Evolutionary conservation across 202 grass and related monocot species (phyloP).

Genomic region (Hordeum pubiflorum): DNA sequence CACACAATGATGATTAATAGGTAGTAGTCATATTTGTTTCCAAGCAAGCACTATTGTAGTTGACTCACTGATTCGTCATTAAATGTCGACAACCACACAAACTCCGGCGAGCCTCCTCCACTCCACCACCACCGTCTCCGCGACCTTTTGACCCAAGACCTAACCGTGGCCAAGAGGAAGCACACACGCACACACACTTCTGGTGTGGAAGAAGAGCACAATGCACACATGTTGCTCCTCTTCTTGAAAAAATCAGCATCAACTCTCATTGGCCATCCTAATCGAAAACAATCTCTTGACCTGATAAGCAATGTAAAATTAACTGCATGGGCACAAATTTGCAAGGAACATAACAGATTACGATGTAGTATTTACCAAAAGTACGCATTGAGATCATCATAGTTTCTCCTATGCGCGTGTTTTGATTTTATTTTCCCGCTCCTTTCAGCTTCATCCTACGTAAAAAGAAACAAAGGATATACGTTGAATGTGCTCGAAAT

Average conservation of each 20-base stretch:
- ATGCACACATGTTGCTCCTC: too few species aligned
- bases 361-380: conserved; percentile 52
- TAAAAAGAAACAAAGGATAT: conserved; percentile 4
- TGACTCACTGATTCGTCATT: too few species aligned
- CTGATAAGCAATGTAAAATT: conserved; percentile 33
- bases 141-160: too few species aligned
- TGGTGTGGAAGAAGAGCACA: too few species aligned
- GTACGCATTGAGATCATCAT: conserved; percentile 87
- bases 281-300: conserved; percentile 73
- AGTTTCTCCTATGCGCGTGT: conserved; percentile 92
- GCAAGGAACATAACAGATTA: conserved; percentile 5
- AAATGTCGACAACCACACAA: too few species aligned
- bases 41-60: too few species aligned
- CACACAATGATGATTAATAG: too few species aligned
- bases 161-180: too few species aligned
- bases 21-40: too few species aligned
- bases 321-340: conserved; percentile 3
- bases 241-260: conserved; percentile 83
- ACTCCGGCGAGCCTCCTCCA: too few species aligned
- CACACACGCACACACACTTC: too few species aligned
- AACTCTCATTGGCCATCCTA: conserved; percentile 92
- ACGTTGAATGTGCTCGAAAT: not conserved
- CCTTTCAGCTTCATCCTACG: conserved; percentile 66
- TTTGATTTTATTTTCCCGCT: conserved; percentile 37
- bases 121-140: too few species aligned